Conservation (phyloP, 2,329 filamentous ascomycete genomes). For the Fusarium buxicola region DNA sequence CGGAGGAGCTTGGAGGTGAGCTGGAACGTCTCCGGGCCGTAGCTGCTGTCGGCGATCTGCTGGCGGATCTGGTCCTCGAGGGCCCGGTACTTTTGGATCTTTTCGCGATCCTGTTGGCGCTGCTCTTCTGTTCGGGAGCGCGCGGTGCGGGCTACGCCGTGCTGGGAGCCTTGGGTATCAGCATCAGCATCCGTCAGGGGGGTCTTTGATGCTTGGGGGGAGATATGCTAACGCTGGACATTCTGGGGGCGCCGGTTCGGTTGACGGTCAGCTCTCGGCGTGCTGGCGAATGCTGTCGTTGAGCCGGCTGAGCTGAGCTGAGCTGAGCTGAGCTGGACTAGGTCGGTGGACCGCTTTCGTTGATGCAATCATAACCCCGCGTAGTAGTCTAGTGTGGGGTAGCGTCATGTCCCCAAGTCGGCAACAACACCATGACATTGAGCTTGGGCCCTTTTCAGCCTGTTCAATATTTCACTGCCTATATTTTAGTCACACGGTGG, state of each 20-base stretch:
- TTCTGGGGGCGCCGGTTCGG: conserved; percentile 22
- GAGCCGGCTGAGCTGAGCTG: not conserved
- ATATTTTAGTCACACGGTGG: too few species aligned
- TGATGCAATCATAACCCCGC: conserved; percentile 10
- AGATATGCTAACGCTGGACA: conserved; percentile 41
- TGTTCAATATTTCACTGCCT: too few species aligned
- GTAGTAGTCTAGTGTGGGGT: conserved; percentile 27
- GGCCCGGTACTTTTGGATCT: conserved; percentile 80
- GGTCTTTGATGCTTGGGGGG: not conserved
- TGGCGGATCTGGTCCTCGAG: conserved; percentile 75
- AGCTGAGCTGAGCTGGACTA: too few species aligned
- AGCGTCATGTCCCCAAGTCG: too few species aligned
- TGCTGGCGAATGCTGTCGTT: conserved; percentile 9
- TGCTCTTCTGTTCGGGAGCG: conserved; percentile 74
- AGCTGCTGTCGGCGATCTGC: conserved; percentile 57
- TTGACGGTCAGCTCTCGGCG: conserved; percentile 1
- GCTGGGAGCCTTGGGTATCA: conserved; percentile 63
- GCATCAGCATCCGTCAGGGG: conserved; percentile 46
- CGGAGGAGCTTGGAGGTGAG: conserved; percentile 79
- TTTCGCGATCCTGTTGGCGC: conserved; percentile 76
- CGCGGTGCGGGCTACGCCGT: conserved; percentile 81
- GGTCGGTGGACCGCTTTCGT: too few species aligned
- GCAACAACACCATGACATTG: too few species aligned
- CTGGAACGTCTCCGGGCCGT: conserved; percentile 68
- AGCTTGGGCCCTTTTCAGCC: too few species aligned